Percentiles rank a stretch among this genome's conserved stretches.
These are phyloP conservation scores for Medicago arabica DNA, from an alignment of 306 rosid species.

Conservation along the genomic window DNA sequence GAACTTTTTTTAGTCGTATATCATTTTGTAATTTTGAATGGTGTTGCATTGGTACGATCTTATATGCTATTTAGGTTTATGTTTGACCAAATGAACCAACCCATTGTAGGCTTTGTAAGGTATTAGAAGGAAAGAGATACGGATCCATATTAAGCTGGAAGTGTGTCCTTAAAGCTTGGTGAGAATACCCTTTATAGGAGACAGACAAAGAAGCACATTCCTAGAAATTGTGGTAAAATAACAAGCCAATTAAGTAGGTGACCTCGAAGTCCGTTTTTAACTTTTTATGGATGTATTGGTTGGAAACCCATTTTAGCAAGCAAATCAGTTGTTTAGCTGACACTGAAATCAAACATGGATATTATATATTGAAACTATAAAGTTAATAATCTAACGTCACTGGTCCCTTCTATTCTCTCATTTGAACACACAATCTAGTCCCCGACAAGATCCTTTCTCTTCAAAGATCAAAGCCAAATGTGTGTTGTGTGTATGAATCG, in stretches of 20 bases:
- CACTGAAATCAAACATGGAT: slow-evolving; percentile 44
- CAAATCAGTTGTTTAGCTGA: slow-evolving; percentile 72
- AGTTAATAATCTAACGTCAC: slow-evolving; percentile 52
- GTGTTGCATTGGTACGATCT: too few species aligned
- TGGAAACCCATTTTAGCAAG: slow-evolving; percentile 62
- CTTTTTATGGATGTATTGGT: slow-evolving; percentile 53
- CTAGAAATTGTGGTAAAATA: slow-evolving; percentile 29
- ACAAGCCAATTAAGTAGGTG: slow-evolving; percentile 43
- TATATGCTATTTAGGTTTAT: too few species aligned
- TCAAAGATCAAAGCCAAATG: slow-evolving; percentile 30
- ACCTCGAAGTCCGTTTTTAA: slow-evolving; percentile 48
- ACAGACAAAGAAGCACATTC: slow-evolving; percentile 33
- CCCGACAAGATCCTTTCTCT: slow-evolving; percentile 53
- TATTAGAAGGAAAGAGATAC: slow-evolving; percentile 37
- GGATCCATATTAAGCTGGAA: slow-evolving; percentile 32
- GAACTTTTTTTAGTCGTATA: too few species aligned
- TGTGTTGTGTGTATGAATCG: slow-evolving; percentile 51
- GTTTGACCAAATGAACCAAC: not conserved
- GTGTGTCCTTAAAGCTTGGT: slow-evolving; percentile 43
- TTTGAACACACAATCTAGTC: slow-evolving; percentile 38
- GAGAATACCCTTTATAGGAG: slow-evolving; percentile 40
- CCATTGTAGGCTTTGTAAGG: slow-evolving; percentile 28
- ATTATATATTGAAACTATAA: slow-evolving; percentile 42
- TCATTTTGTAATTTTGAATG: too few species aligned
- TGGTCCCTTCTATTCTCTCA: slow-evolving; percentile 38